Percentiles rank a stretch among this genome's conserved stretches.
These are phyloP conservation scores for Physcomitrellopsis africana DNA, from an alignment of 225 moss, liverwort and hornwort species.

Conservation along the genomic window DNA sequence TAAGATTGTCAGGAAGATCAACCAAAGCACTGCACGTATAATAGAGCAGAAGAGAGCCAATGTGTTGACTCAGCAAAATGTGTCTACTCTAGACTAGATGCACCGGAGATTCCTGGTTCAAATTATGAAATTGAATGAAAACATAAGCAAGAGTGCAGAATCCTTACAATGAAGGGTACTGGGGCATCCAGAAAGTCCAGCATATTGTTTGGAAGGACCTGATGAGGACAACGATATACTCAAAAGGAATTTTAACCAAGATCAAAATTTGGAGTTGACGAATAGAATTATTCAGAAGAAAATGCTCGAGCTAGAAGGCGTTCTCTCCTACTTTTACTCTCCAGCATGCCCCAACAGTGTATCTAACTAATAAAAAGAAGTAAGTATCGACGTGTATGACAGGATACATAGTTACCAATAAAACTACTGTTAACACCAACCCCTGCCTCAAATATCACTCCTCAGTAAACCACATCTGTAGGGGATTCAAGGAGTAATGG, in stretches of 20 bases:
- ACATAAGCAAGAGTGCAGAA: neutral
- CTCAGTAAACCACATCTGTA: too few species aligned
- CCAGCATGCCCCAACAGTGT: neutral
- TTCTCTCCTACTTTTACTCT: neutral
- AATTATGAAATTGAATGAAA: neutral
- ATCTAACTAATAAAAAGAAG: neutral
- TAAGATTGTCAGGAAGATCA: neutral
- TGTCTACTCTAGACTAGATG: neutral
- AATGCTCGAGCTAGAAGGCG: too few species aligned
- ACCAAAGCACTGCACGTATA: neutral
- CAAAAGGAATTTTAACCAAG: neutral
- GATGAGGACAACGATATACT: constrained; percentile 16
- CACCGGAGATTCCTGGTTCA: neutral
- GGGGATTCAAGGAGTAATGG: neutral
- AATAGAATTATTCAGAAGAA: neutral
- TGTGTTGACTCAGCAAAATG: neutral
- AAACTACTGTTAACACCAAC: neutral
- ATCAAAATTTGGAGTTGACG: too few species aligned
- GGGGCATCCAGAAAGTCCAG: constrained; percentile 83
- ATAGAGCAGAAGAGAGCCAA: neutral
- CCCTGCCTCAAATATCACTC: neutral
- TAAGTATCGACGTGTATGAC: neutral
- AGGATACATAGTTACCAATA: neutral
- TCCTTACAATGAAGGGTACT: constrained; percentile 74
- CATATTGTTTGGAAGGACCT: constrained; percentile 78